These are phyloP conservation scores for Stagonosporopsis chrysanthemi DNA, from an alignment of 2,329 filamentous ascomycete species.

Conservation along the genomic window DNA sequence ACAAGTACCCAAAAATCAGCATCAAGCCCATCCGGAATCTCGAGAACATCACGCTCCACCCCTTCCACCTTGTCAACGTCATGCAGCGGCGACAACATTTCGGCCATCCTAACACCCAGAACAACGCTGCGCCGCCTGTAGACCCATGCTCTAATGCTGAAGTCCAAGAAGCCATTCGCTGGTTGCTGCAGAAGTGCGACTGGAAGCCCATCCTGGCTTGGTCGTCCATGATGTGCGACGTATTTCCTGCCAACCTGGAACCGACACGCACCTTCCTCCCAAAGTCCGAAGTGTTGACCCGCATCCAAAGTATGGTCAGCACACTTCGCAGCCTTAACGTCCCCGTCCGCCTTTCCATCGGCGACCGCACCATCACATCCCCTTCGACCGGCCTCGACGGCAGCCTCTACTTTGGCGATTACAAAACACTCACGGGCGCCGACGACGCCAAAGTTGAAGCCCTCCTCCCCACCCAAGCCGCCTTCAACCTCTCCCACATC, in stretches of 20 bases:
- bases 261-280: slow-evolving; percentile 37
- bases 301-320: slow-evolving; percentile 42
- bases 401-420: slow-evolving; percentile 47
- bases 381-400: slow-evolving; percentile 42
- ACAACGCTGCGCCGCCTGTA: slow-evolving; percentile 20
- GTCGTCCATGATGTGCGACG: slow-evolving; percentile 49
- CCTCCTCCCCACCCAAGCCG: slow-evolving; percentile 42
- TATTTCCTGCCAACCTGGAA: slow-evolving; percentile 47
- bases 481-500: slow-evolving; percentile 42
- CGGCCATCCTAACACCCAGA: slow-evolving; percentile 22
- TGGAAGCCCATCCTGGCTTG: slow-evolving; percentile 47
- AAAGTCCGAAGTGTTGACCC: slow-evolving; percentile 41
- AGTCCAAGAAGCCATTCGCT: slow-evolving; percentile 44
- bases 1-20: slow-evolving; percentile 44
- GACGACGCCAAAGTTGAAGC: slow-evolving; percentile 35
- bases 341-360: slow-evolving; percentile 46
- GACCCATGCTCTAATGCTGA: slow-evolving; percentile 42
- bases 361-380: slow-evolving; percentile 37
- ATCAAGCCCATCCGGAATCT: slow-evolving; percentile 40
- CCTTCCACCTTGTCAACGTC: slow-evolving; percentile 47
- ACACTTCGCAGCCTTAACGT: slow-evolving; percentile 39
- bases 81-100: slow-evolving; percentile 41
- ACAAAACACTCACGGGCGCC: slow-evolving; percentile 41
- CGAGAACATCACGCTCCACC: slow-evolving; percentile 41
- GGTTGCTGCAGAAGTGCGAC: slow-evolving; percentile 41